Evolutionary conservation across 2,329 filamentous ascomycete species (phyloP).

Genomic region (Claviceps sp.): DNA sequence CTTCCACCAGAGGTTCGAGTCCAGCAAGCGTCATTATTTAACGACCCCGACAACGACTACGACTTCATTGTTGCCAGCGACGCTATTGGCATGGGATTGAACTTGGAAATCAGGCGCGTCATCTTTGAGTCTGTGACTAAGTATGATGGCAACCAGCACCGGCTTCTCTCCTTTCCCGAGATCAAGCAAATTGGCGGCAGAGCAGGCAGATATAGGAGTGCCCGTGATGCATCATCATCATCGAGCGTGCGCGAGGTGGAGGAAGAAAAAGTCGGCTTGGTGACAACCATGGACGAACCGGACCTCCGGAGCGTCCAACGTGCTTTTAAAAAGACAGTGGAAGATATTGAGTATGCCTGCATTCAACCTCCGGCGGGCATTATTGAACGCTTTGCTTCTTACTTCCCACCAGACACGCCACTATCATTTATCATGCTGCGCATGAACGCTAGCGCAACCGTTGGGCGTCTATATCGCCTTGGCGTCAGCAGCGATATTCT

Average conservation of each 20-base stretch:
- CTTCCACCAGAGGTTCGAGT: conserved; percentile 86
- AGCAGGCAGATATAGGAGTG: conserved; percentile 73
- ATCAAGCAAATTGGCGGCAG: conserved; percentile 92
- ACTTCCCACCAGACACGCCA: conserved; percentile 69
- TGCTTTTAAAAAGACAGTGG: conserved; percentile 50
- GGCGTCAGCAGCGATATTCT: conserved; percentile 44
- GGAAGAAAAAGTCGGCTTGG: conserved; percentile 48
- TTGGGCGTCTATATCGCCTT: conserved; percentile 57
- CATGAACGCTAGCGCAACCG: conserved; percentile 53
- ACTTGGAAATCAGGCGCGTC: conserved; percentile 80
- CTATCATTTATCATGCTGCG: conserved; percentile 73
- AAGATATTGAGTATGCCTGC: conserved; percentile 56
- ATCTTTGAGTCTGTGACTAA: conserved; percentile 74
- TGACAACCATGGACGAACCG: conserved; percentile 61
- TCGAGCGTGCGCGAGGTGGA: conserved; percentile 11
- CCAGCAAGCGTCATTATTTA: conserved; percentile 84
- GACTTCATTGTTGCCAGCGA: conserved; percentile 90
- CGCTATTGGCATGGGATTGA: conserved; percentile 94
- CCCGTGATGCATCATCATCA: conserved; percentile 18
- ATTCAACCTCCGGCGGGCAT: conserved; percentile 59
- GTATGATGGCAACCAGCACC: conserved; percentile 45
- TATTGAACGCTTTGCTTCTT: conserved; percentile 63
- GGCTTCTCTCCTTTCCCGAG: conserved; percentile 56
- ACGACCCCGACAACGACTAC: conserved; percentile 89
- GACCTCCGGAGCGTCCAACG: conserved; percentile 52